A percentile compares a stretch with the other conserved stretches of the same genome.
Conservation (phyloP, 495 filamentous ascomycete species). For the Penicillium herquei region DNA sequence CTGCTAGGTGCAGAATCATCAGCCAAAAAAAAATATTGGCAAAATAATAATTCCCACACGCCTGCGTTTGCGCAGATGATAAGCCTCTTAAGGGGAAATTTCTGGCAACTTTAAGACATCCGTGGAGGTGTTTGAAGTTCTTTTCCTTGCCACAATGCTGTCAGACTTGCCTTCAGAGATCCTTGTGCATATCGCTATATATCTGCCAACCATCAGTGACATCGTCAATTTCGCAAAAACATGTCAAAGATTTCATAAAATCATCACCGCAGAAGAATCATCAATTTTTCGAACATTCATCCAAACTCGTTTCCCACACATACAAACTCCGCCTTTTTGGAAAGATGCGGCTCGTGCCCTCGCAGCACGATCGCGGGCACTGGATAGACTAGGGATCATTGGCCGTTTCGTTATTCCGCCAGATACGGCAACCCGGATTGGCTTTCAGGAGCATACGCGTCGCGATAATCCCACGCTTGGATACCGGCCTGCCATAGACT, state of each 20-base stretch:
- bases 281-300: slow-evolving; percentile 52
- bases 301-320: slow-evolving; percentile 50
- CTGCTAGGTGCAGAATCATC: too few species aligned
- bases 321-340: slow-evolving; percentile 43
- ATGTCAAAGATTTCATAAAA: slow-evolving; percentile 48
- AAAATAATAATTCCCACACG: too few species aligned
- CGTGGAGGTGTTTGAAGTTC: too few species aligned
- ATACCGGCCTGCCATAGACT: slow-evolving; percentile 61
- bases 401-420: slow-evolving; percentile 52
- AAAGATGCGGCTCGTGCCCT: slow-evolving; percentile 55
- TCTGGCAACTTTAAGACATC: too few species aligned
- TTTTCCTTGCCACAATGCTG: slow-evolving; percentile 29
- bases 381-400: slow-evolving; percentile 58
- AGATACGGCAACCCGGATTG: slow-evolving; percentile 27
- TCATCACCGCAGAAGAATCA: slow-evolving; percentile 55
- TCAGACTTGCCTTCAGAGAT: slow-evolving; percentile 61
- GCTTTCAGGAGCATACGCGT: slow-evolving; percentile 27
- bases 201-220: slow-evolving; percentile 52
- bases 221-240: slow-evolving; percentile 49
- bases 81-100: too few species aligned
- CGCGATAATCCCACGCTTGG: slow-evolving; percentile 59
- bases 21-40: too few species aligned
- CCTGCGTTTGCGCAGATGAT: too few species aligned
- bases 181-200: slow-evolving; percentile 51
- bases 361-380: slow-evolving; percentile 56